A percentile compares a stretch with the other conserved stretches of the same genome.
phyloP scores from a whole-genome alignment of 1,139 yeast species.

The Suhomyces maxii region DNA sequence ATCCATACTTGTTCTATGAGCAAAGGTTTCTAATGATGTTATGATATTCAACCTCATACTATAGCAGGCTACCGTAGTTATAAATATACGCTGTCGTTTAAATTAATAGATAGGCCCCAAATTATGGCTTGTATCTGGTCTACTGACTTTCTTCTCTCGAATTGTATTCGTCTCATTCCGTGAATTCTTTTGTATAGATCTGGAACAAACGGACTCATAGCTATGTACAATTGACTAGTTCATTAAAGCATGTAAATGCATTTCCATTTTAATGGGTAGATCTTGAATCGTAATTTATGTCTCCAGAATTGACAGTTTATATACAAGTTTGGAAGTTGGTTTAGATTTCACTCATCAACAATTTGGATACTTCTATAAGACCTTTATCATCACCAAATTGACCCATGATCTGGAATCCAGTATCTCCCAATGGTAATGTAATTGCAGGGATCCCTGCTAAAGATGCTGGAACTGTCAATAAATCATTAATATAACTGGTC shows the following conservation, averaged over 20 bases:
- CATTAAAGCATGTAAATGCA: too few relatives aligned
- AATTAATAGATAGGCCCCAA: constrained; percentile 3
- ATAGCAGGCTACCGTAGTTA: background rate
- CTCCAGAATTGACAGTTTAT: too few relatives aligned
- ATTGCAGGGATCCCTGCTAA: constrained; percentile 89
- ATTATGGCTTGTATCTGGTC: too few relatives aligned
- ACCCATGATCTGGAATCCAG: constrained; percentile 75
- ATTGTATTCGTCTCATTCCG: too few relatives aligned
- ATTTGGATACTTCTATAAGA: constrained; percentile 38
- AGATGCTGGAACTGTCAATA: constrained; percentile 86
- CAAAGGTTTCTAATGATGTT: constrained; percentile 26
- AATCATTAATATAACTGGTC: constrained; percentile 74
- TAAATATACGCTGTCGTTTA: background rate
- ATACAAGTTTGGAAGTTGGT: too few relatives aligned
- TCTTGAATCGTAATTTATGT: too few relatives aligned
- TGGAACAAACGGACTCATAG: too few relatives aligned
- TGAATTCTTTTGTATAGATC: too few relatives aligned
- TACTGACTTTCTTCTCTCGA: too few relatives aligned
- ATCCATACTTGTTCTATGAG: background rate
- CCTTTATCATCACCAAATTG: constrained; percentile 80
- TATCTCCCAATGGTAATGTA: constrained; percentile 59
- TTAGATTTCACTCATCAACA: too few relatives aligned
- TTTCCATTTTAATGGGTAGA: too few relatives aligned
- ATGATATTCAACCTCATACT: constrained; percentile 42
- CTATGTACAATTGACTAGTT: too few relatives aligned